Conservation (phyloP, 176 grass and related monocot species). For the Cocos nucifera region DNA sequence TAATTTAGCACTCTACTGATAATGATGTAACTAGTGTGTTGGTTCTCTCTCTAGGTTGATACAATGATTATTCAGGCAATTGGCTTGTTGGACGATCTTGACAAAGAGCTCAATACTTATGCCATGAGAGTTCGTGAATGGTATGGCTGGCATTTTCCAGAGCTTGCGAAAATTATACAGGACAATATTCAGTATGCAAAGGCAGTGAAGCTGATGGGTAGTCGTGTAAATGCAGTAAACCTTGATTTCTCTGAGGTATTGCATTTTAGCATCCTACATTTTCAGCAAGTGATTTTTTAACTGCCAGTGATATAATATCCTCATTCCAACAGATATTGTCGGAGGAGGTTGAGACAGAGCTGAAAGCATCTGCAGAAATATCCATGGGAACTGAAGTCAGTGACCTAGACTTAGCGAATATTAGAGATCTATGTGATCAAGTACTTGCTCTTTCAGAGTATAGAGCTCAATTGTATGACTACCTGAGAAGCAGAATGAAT, state of each 20-base stretch:
- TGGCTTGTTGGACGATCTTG: conserved; percentile 89
- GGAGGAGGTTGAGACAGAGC: conserved; percentile 63
- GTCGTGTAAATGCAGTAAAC: conserved; percentile 45
- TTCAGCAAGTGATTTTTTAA: too few species aligned
- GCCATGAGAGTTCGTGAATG: conserved; percentile 97
- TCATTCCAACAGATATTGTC: conserved; percentile 48
- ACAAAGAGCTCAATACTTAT: conserved; percentile 89
- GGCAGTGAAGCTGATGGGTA: conserved; percentile 75
- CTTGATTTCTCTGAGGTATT: conserved; percentile 88
- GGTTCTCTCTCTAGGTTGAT: conserved; percentile 47
- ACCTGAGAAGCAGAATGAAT: conserved; percentile 80
- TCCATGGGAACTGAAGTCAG: conserved; percentile 97
- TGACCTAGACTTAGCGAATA: conserved; percentile 75
- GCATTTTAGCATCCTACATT: background rate
- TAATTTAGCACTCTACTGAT: too few species aligned
- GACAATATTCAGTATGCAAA: conserved; percentile 94
- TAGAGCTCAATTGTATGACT: conserved; percentile 78
- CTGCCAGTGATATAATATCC: background rate
- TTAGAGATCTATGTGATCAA: conserved; percentile 78
- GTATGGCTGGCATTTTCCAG: conserved; percentile 98
- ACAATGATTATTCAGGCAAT: conserved; percentile 99
- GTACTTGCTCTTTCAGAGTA: conserved; percentile 90
- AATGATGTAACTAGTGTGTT: background rate
- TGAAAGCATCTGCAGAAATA: conserved; percentile 71
- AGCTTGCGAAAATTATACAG: conserved; percentile 75